A percentile compares a stretch with the other conserved stretches of the same genome.
Conservation (phyloP, 2,329 filamentous ascomycete species). For the Penicillium sp. region DNA sequence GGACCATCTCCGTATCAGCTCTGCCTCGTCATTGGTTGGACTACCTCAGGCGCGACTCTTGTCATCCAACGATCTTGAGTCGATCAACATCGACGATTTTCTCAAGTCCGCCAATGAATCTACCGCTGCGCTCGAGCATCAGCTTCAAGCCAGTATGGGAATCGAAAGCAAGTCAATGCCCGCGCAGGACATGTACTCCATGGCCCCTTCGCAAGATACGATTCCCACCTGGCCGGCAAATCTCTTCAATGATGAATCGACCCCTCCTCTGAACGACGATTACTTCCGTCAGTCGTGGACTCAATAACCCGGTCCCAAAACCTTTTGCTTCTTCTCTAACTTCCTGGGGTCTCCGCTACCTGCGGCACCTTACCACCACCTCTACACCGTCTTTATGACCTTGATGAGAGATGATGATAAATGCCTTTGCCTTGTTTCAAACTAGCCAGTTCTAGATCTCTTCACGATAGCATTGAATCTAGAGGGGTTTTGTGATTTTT, state of each 20-base stretch:
- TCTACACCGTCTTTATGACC: slow-evolving; percentile 45
- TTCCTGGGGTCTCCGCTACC: slow-evolving; percentile 23
- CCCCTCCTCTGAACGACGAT: slow-evolving; percentile 31
- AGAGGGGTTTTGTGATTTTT: slow-evolving; percentile 22
- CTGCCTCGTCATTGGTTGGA: slow-evolving; percentile 44
- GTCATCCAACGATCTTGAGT: slow-evolving; percentile 40
- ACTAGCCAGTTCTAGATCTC: slow-evolving; percentile 37
- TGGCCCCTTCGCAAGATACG: slow-evolving; percentile 30
- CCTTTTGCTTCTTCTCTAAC: slow-evolving; percentile 10
- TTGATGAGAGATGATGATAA: slow-evolving; percentile 49
- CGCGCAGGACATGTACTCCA: slow-evolving; percentile 29
- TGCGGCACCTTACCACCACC: slow-evolving; percentile 39
- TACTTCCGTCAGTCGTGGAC: slow-evolving; percentile 36
- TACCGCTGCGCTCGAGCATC: slow-evolving; percentile 41
- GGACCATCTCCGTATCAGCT: slow-evolving; percentile 43
- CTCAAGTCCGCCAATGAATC: slow-evolving; percentile 44
- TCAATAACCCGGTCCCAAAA: slow-evolving; percentile 15
- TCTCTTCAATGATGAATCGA: slow-evolving; percentile 33
- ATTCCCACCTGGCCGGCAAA: slow-evolving; percentile 32
- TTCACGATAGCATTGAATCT: slow-evolving; percentile 34
- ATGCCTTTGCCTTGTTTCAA: slow-evolving; percentile 28
- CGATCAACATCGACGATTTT: slow-evolving; percentile 46
- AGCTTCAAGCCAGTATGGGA: slow-evolving; percentile 39
- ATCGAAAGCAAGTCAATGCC: slow-evolving; percentile 35
- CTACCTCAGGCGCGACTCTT: slow-evolving; percentile 43